These are phyloP conservation scores for Lepidium aucheri DNA, from an alignment of 345 rosid species.

Conservation along the genomic window DNA sequence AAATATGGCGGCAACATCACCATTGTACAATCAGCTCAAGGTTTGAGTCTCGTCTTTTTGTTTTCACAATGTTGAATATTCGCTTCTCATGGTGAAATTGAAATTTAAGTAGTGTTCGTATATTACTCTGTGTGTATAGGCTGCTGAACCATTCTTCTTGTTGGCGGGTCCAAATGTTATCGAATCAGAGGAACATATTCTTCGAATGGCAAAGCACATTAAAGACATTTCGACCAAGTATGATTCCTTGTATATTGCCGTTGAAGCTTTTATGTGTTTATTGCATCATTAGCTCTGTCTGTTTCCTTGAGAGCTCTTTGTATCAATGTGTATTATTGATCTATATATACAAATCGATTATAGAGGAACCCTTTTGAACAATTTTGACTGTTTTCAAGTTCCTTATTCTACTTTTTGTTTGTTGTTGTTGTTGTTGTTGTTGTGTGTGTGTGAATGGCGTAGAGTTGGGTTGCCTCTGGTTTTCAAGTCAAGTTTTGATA, in stretches of 20 bases:
- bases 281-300: neutral
- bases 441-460: constrained; percentile 21
- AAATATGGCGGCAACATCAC: constrained; percentile 43
- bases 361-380: neutral
- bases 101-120: neutral
- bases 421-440: neutral
- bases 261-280: neutral
- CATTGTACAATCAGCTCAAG: constrained; percentile 63
- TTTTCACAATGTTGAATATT: neutral
- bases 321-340: neutral
- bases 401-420: neutral
- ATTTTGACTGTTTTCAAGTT: neutral
- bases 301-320: neutral
- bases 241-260: constrained; percentile 4
- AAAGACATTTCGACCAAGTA: constrained; percentile 64
- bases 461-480: constrained; percentile 85
- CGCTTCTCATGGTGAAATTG: neutral
- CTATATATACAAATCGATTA: neutral
- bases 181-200: constrained; percentile 86
- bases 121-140: constrained; percentile 31
- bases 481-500: constrained; percentile 97
- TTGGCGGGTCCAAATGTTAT: constrained; percentile 96
- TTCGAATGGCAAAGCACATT: constrained; percentile 67
- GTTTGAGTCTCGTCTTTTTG: constrained; percentile 18
- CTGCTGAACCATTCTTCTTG: constrained; percentile 80